Percentiles rank a stretch among this genome's conserved stretches.
Conservation (phyloP, 164 flowering plant species). For the Nymphaea colorata region DNA sequence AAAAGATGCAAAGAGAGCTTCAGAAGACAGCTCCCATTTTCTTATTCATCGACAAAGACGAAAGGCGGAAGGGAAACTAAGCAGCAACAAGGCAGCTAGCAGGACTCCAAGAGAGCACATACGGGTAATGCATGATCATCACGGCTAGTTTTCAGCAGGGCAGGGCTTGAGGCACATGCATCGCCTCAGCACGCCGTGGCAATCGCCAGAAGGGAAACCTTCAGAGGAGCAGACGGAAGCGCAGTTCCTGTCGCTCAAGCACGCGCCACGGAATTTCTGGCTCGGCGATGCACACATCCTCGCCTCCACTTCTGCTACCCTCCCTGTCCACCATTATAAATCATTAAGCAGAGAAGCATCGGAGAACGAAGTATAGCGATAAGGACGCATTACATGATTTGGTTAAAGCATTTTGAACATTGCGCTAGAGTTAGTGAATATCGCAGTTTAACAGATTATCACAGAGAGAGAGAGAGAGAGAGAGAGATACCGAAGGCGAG, state of each 20-base stretch:
- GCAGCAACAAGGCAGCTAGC: background rate
- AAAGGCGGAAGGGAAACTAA: too few species aligned
- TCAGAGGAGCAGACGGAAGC: background rate
- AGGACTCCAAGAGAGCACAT: background rate
- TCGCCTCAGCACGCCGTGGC: background rate
- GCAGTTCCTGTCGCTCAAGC: slow-evolving; percentile 1
- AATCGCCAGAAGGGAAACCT: background rate
- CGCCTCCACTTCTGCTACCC: background rate
- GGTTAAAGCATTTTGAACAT: background rate
- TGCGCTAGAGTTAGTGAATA: background rate
- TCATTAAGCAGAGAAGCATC: background rate
- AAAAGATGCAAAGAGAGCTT: too few species aligned
- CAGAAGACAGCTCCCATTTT: too few species aligned
- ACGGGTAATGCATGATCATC: background rate
- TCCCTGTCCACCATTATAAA: background rate
- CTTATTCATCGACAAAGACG: too few species aligned
- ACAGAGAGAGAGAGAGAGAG: background rate
- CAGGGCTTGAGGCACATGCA: slow-evolving; percentile 1
- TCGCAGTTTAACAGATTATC: background rate
- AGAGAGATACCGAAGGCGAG: background rate
- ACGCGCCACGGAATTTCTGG: background rate
- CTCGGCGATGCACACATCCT: background rate
- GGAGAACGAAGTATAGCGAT: background rate
- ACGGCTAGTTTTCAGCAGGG: background rate
- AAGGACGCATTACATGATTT: background rate